Evolutionary conservation across 441 rosid species (phyloP).

Genomic region (Gossypium davidsonii): DNA sequence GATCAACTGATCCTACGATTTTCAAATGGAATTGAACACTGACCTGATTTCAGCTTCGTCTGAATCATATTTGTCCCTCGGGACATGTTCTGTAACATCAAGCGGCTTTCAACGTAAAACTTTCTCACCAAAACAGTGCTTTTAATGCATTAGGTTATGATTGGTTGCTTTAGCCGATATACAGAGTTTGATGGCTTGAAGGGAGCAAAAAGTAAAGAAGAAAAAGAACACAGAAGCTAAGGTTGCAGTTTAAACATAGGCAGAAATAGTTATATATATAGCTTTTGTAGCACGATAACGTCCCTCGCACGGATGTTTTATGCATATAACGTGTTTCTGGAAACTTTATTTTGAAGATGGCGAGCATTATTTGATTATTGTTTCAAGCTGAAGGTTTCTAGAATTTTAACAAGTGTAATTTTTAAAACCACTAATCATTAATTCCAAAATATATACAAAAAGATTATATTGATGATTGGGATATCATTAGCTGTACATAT

Average conservation of each 20-base stretch:
- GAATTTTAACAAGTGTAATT: neutral
- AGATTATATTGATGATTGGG: neutral
- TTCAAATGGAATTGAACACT: conserved; percentile 1
- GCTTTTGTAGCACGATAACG: conserved; percentile 46
- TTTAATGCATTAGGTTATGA: neutral
- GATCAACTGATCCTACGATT: neutral
- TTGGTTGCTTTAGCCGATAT: neutral
- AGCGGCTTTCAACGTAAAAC: neutral
- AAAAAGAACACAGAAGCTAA: neutral
- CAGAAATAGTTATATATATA: conserved; percentile 12
- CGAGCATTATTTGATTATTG: neutral
- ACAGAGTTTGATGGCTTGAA: conserved; percentile 16
- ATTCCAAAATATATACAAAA: neutral
- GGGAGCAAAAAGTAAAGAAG: conserved; percentile 3
- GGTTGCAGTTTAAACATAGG: conserved; percentile 13
- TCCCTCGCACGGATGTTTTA: conserved; percentile 35
- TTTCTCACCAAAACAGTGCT: neutral
- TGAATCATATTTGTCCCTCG: conserved; percentile 16
- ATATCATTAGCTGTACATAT: neutral
- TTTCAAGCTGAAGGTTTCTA: neutral
- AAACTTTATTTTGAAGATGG: neutral
- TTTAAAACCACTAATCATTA: too few relatives aligned
- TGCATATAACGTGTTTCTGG: neutral
- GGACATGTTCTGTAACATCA: neutral
- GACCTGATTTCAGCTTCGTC: conserved; percentile 31